phyloP scores from a whole-genome alignment of 495 filamentous ascomycete genomes.

The Penicillium cosmopolitanum region DNA sequence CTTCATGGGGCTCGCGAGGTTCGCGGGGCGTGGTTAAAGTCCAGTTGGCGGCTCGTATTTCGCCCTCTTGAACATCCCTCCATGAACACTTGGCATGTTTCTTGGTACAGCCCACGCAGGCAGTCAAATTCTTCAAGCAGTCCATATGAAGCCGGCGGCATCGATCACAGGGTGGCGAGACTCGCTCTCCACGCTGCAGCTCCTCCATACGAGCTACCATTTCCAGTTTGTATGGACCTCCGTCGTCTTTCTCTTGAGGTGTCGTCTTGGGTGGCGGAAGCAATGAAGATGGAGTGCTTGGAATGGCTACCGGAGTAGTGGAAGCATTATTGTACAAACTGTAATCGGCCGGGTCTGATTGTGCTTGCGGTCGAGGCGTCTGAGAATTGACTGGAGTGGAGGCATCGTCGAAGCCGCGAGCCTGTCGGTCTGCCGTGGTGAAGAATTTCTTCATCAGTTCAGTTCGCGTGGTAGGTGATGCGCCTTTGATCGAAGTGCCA shows the following conservation, averaged over 20 bases:
- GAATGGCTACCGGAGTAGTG: conserved; percentile 52
- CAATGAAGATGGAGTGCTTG: conserved; percentile 53
- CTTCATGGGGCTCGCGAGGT: conserved; percentile 8
- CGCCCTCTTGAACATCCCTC: conserved; percentile 74
- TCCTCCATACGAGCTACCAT: conserved; percentile 79
- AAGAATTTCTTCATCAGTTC: conserved; percentile 62
- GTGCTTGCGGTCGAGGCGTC: conserved; percentile 37
- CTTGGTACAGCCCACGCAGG: conserved; percentile 84
- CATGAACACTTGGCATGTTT: conserved; percentile 87
- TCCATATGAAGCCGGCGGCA: conserved; percentile 79
- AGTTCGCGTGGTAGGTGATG: conserved; percentile 54
- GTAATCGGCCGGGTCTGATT: conserved; percentile 44
- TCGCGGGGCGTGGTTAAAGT: conserved; percentile 11
- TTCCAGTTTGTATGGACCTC: conserved; percentile 63
- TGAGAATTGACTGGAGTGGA: conserved; percentile 30
- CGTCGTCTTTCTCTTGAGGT: conserved; percentile 59
- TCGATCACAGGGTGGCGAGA: conserved; percentile 80
- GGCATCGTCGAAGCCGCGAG: conserved; percentile 40
- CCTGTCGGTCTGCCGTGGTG: conserved; percentile 55
- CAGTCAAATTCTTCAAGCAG: conserved; percentile 82
- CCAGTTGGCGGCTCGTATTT: conserved; percentile 50
- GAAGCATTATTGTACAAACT: conserved; percentile 39
- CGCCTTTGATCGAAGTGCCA: conserved; percentile 53
- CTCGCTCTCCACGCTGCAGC: conserved; percentile 68
- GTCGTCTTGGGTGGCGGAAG: conserved; percentile 54